Conservation (phyloP, 106 monocot genomes). For the Iris macrosiphon region DNA sequence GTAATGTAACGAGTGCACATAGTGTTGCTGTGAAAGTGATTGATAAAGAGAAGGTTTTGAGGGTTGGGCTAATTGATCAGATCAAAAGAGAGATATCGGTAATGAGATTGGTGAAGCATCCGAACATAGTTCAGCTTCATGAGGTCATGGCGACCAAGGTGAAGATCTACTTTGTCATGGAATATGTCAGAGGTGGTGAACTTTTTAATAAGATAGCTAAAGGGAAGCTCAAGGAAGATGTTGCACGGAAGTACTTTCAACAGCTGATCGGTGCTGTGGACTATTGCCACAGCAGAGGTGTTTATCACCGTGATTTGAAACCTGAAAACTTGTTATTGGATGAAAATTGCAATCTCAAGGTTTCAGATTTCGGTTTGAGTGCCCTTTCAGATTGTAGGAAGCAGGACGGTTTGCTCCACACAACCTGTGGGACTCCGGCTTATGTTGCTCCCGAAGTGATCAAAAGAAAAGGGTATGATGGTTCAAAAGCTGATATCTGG, state of each 20-base stretch:
- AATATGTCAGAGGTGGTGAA: constrained; percentile 58
- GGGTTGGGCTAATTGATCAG: constrained; percentile 31
- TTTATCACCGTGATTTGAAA: constrained; percentile 58
- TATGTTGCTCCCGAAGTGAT: constrained; percentile 63
- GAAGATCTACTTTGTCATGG: constrained; percentile 44
- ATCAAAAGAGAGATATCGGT: constrained; percentile 38
- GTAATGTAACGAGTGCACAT: constrained; percentile 27
- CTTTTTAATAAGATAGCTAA: constrained; percentile 47
- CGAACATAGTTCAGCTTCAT: constrained; percentile 26
- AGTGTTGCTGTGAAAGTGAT: constrained; percentile 59
- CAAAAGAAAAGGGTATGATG: constrained; percentile 33
- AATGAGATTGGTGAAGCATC: constrained; percentile 33
- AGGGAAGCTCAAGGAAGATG: constrained; percentile 49
- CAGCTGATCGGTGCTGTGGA: constrained; percentile 58
- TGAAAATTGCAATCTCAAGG: constrained; percentile 48
- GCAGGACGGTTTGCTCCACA: constrained; percentile 58
- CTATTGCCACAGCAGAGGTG: constrained; percentile 58
- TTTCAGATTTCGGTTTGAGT: constrained; percentile 68
- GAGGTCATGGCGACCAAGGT: constrained; percentile 37
- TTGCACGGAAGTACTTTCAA: constrained; percentile 52
- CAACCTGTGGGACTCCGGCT: constrained; percentile 68
- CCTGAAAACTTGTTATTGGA: constrained; percentile 58
- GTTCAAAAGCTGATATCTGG: constrained; percentile 47
- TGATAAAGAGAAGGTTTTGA: constrained; percentile 53
- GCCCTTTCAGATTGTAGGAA: constrained; percentile 45